Evolutionary conservation across 768 basidiomycete species (phyloP), one percentile per base, ranked within the genome.

Genomic region (Mycena epipterygia): DNA sequence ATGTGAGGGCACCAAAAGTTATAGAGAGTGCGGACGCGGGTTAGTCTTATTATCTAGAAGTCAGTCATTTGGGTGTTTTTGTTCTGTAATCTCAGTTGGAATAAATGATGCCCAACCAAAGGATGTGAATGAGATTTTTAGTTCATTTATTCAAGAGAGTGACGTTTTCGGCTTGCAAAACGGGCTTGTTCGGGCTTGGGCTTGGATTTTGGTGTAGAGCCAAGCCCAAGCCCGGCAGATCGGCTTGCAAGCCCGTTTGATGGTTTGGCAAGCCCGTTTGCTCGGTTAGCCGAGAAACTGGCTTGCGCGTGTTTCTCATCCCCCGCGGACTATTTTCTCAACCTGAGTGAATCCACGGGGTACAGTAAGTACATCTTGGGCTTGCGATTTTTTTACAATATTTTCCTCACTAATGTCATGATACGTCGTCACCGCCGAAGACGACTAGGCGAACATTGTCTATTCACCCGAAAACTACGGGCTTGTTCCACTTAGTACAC

Each of bases 151-250:
- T n/a, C n/a, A n/a, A n/a, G n/a, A n/a, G n/a, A n/a, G n/a, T n/a
- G n/a, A n/a, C n/a, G n/a, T 59, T 59, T 59, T 44, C 23, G 57
- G 57, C 57, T 59, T 59, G 57, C 25, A 17, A 30, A 44, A 59
- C 19, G 25, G 57, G 41, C 57, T 59, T 59, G 57, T 25, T 14
- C 39, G 39, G 39, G 39, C 39, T 41, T 41, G 39, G 39, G 39
- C 39, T 41, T 41, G 39, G 16, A 17, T 17, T 41, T 49, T 16
- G 48, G 19, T 29, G n/a, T 49, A n/a, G 48, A 5, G n/a, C n/a
- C 25, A 49, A 5, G 25, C 25, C 48, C n/a, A 49, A 49, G 48
- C 48, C 48, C n/a, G n/a, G n/a, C n/a, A n/a, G n/a, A n/a, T n/a
- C n/a, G n/a, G n/a, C n/a, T n/a, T n/a, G n/a, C 48, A 49, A 55